Conservation (phyloP, 202 grass and related monocot genomes). For the Setaria italica region DNA sequence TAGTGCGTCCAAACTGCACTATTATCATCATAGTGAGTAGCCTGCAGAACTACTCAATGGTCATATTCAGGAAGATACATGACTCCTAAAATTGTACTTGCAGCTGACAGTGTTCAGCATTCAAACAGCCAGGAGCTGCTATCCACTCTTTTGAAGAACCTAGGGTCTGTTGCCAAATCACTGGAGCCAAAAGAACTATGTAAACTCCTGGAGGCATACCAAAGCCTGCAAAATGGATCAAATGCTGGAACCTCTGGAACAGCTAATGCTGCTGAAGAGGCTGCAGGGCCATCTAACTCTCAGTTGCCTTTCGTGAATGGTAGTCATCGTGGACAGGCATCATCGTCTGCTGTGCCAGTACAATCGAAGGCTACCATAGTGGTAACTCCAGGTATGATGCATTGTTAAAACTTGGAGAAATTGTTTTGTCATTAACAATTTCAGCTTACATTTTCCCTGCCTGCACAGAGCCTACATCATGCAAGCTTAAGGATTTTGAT, state of each 20-base stretch:
- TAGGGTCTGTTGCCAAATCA: slow-evolving; percentile 77
- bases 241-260: slow-evolving; percentile 68
- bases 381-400: slow-evolving; percentile 66
- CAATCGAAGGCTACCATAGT: slow-evolving; percentile 58
- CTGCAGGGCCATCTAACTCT: slow-evolving; percentile 60
- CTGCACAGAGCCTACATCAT: slow-evolving; percentile 59
- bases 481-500: slow-evolving; percentile 87
- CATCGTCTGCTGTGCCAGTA: slow-evolving; percentile 56
- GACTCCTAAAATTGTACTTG: slow-evolving; percentile 47
- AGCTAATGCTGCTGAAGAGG: slow-evolving; percentile 61
- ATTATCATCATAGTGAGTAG: slow-evolving; percentile 10
- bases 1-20: slow-evolving; percentile 10
- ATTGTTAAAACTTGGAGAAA: slow-evolving; percentile 27
- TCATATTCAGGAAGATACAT: slow-evolving; percentile 46
- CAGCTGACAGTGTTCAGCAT: slow-evolving; percentile 70
- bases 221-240: slow-evolving; percentile 79
- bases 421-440: slow-evolving; percentile 30
- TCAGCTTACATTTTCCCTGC: slow-evolving; percentile 44
- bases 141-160: slow-evolving; percentile 73
- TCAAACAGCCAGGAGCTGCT: slow-evolving; percentile 74
- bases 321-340: slow-evolving; percentile 51
- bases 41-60: slow-evolving; percentile 26
- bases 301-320: slow-evolving; percentile 53
- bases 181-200: slow-evolving; percentile 82
- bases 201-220: slow-evolving; percentile 72